Evolutionary conservation across 805 yeast genomes (phyloP), one percentile per base, ranked within the genome.

Genomic region (Phaffomyces thermotolerans): DNA sequence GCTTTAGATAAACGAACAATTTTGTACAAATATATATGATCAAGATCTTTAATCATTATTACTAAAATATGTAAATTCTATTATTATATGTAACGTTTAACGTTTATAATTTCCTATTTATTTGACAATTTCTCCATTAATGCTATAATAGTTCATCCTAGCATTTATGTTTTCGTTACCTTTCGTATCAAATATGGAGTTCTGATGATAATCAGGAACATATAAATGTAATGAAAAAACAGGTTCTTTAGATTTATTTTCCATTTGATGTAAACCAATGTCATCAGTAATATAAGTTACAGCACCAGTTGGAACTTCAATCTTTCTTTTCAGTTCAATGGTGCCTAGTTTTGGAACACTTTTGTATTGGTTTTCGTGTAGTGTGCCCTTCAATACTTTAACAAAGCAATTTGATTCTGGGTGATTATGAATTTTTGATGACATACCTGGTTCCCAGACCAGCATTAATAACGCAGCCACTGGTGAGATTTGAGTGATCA

Each of bases 391-490:
- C 44, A 72, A 50, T 32, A 71, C 60, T 53, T 72, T 72, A 69
- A 72, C 69, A 47, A 72, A 66, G 51, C 75, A 71, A 53, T 72
- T 74, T 10, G 76, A 75, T 37, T 67, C 62, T 32, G 75, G 75
- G 49, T 72, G 76, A 53, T 71, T 71, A 52, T 72, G 76, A 42
- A 72, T 69, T 36, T 73, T 71, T 34, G 68, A 62, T 14, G 65
- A 55, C 49, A 65, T 66, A 2, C 69, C 70, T 1, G 76, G 76
- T 27, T 64, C 58, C 76, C 76, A 72, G 10, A 71, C 74, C 23
- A 72, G 52, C 9, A 72, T 59, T 33, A 70, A 60, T 36, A 71
- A 55, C 46, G 67, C 67, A 38, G 76, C 72, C 49, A 67, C 64
- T 6, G 68, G 68, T 46, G 69, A 67, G 41, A 69, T 60, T 46